Evolutionary conservation across 2,329 filamentous ascomycete genomes (phyloP).

Genomic region (Hawksworthiomyces lignivorus): DNA sequence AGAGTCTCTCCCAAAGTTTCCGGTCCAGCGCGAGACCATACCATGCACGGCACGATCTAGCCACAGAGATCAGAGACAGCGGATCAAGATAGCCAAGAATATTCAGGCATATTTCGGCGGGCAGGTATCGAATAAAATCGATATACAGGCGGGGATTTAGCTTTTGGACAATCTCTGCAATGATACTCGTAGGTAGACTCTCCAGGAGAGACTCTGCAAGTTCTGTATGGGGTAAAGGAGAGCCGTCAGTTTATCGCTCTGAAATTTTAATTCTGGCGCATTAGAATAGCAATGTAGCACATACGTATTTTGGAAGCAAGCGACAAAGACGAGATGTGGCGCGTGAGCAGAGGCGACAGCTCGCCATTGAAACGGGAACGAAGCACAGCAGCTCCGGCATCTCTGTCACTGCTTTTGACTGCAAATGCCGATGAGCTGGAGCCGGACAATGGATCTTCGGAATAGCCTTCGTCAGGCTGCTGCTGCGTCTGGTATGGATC

Average conservation of each 20-base stretch:
- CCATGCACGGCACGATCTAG: conserved; percentile 75
- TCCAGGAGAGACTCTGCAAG: conserved; percentile 72
- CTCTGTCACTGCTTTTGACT: conserved; percentile 19
- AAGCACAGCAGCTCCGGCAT: conserved; percentile 18
- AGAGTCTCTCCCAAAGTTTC: conserved; percentile 78
- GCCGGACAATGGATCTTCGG: conserved; percentile 57
- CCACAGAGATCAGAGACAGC: conserved; percentile 69
- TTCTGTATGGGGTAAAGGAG: conserved; percentile 57
- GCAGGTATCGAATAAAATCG: conserved; percentile 79
- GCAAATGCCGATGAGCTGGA: conserved; percentile 24
- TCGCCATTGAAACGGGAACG: conserved; percentile 33
- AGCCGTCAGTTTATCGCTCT: no score
- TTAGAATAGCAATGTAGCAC: no score
- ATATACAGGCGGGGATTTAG: conserved; percentile 82
- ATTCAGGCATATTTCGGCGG: conserved; percentile 83
- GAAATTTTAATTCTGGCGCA: no score
- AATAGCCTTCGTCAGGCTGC: conserved; percentile 78
- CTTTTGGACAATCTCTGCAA: conserved; percentile 72
- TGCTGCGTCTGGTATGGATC: conserved; percentile 30
- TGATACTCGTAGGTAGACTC: conserved; percentile 69
- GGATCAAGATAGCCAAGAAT: conserved; percentile 83
- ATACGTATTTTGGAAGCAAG: conserved; percentile 9
- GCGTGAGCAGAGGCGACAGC: conserved; percentile 41
- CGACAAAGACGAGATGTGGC: conserved; percentile 43
- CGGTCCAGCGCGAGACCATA: conserved; percentile 72